A percentile compares a stretch with the other conserved stretches of the same genome.
Conservation (phyloP, 2,329 filamentous ascomycete species). For the Ophiostoma perfectum region DNA sequence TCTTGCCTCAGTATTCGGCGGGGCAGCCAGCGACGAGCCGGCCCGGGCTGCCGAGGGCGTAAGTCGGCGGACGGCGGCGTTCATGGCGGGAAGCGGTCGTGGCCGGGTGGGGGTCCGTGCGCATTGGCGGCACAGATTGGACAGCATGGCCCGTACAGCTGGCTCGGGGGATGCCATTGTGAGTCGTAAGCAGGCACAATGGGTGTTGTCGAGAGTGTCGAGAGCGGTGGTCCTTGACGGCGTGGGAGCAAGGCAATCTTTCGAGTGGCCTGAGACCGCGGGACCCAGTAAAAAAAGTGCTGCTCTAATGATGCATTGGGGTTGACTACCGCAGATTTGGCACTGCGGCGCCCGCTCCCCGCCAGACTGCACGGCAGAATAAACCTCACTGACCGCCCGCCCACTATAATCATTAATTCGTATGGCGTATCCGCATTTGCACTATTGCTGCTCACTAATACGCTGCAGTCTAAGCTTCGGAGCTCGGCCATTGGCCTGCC, state of each 20-base stretch:
- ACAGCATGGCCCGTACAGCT: slow-evolving; percentile 28
- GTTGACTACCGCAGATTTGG: neutral
- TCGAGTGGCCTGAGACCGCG: slow-evolving; percentile 22
- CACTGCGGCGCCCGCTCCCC: slow-evolving; percentile 12
- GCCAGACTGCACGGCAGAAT: slow-evolving; percentile 20
- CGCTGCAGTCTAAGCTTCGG: slow-evolving; percentile 9
- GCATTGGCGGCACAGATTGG: slow-evolving; percentile 29
- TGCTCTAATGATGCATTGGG: neutral
- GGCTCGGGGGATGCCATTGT: slow-evolving; percentile 27
- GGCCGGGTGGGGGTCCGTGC: slow-evolving; percentile 21
- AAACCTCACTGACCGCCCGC: slow-evolving; percentile 18
- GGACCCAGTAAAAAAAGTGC: slow-evolving; percentile 22
- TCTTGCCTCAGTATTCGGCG: slow-evolving; percentile 2
- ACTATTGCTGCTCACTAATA: neutral
- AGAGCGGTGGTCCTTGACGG: neutral
- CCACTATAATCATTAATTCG: neutral
- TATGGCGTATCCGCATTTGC: neutral
- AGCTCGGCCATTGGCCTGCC: slow-evolving; percentile 25
- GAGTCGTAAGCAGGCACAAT: neutral
- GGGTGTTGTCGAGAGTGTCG: slow-evolving; percentile 9
- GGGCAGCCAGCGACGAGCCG: slow-evolving; percentile 12
- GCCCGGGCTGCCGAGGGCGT: slow-evolving; percentile 7
- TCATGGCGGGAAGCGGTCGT: slow-evolving; percentile 15
- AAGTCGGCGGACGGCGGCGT: slow-evolving; percentile 12
- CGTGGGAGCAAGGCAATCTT: neutral